Evolutionary conservation across 192 early-diverging fungal species (phyloP), one percentile per base, ranked within the genome.

Genomic region (Chytriomyces sp.): DNA sequence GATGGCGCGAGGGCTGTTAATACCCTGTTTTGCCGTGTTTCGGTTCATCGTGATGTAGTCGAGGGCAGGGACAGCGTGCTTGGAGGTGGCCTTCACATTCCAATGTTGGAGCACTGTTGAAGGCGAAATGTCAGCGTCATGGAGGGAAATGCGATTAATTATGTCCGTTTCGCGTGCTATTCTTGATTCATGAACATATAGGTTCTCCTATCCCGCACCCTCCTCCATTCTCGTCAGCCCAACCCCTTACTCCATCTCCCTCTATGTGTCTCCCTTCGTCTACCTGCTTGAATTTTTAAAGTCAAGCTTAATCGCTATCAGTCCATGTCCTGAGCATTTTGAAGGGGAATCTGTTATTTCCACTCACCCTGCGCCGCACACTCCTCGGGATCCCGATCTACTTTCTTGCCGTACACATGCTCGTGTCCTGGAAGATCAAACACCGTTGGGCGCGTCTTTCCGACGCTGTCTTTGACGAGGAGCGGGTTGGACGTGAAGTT

Each of bases 1-100:
- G 7, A 86, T 77, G 10, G 71, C 80, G 34, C 74, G 78, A 31
- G 86, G 79, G 25, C 63, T 65, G 28, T 78, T 74, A 59, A 88
- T 78, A 5, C 80, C 78, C 39, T 78, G 75, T 44, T 81, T 80
- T 25, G 80, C 77, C 31, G 79, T 75, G 62, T 77, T 76, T 34
- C 82, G 75, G 75, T 88, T 88, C 86, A 88, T 88, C 32, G 86
- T 77, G 58, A 88, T 76, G 78, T 87, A 87, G 69, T 87, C 82
- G 14, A 87, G 75, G 8, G 83, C 74, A 17, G 81, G 76, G 3
- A 73, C 66, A 5, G 73, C 67, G 39, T 83, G 59, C 62, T 82
- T 81, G 62, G 77, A 65, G 12, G 52, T 77, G 3, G 79, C 68
- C 34, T 78, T 77, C 36, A 81, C 77, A 44, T 85, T 76, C 85